Evolutionary conservation across 306 rosid genomes (phyloP).

Genomic region (Prunus fruticosa): DNA sequence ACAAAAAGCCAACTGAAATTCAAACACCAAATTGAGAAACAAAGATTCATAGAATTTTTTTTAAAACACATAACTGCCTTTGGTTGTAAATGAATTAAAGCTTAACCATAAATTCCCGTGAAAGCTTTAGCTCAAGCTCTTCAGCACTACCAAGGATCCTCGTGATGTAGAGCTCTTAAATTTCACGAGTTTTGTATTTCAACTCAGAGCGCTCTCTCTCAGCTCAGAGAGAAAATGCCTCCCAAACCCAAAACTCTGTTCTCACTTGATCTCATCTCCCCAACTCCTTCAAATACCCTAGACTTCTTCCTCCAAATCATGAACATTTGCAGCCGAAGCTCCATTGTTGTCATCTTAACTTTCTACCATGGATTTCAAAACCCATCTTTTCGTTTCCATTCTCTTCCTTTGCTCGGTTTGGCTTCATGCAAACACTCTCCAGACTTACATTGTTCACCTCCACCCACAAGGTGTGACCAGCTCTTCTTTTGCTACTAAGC

Average conservation of each 20-base stretch:
- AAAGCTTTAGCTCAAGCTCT: constrained; percentile 32
- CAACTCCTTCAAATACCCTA: constrained; percentile 81
- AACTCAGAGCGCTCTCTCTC: constrained; percentile 11
- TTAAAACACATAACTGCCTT: constrained; percentile 35
- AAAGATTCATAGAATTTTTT: constrained; percentile 28
- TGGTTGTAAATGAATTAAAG: constrained; percentile 31
- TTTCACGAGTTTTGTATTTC: constrained; percentile 86
- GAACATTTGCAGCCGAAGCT: constrained; percentile 23
- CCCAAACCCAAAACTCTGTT: constrained; percentile 23
- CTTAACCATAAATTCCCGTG: constrained; percentile 75
- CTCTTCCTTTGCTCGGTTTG: constrained; percentile 34
- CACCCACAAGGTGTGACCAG: constrained; percentile 54
- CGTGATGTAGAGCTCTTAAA: constrained; percentile 93
- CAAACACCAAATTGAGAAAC: constrained; percentile 13
- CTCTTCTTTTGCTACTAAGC: constrained; percentile 57
- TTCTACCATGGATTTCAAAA: constrained; percentile 51
- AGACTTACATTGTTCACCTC: constrained; percentile 81
- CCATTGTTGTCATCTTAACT: constrained; percentile 14
- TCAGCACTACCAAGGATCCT: constrained; percentile 44
- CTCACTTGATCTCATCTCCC: constrained; percentile 24
- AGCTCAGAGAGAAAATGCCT: constrained; percentile 20
- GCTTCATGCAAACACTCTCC: constrained; percentile 52
- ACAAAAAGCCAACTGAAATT: not conserved
- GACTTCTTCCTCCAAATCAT: constrained; percentile 35
- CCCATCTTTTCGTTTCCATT: constrained; percentile 37